These are phyloP conservation scores for Hypoxylon trugodes DNA, from an alignment of 495 filamentous ascomycete species.

Conservation along the genomic window DNA sequence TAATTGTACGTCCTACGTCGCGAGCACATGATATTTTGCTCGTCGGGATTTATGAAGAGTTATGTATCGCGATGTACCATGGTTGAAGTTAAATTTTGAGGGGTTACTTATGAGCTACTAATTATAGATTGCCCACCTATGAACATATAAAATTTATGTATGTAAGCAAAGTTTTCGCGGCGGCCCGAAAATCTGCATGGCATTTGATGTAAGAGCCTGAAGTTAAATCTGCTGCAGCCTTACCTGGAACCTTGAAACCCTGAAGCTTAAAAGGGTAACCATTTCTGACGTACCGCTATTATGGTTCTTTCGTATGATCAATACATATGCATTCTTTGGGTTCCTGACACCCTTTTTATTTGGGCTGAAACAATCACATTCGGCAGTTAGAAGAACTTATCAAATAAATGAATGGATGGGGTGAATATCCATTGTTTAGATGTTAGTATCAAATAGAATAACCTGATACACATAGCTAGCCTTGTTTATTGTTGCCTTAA, in stretches of 20 bases:
- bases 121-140: conserved; percentile 17
- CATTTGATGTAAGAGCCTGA: neutral
- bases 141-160: no score
- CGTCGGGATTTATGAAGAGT: neutral
- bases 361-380: no score
- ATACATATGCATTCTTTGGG: no score
- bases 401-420: no score
- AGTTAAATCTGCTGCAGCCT: neutral
- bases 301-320: no score
- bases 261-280: neutral
- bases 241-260: neutral
- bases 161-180: conserved; percentile 21
- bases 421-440: no score
- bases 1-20: neutral
- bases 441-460: neutral
- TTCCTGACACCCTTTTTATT: no score
- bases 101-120: conserved; percentile 12
- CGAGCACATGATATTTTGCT: neutral
- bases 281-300: neutral
- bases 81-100: neutral
- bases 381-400: no score
- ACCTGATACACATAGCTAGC: neutral
- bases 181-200: conserved; percentile 18
- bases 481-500: neutral
- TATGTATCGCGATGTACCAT: neutral